Conservation (phyloP, 352 stramenopile species). For the Pythium angustatum region DNA sequence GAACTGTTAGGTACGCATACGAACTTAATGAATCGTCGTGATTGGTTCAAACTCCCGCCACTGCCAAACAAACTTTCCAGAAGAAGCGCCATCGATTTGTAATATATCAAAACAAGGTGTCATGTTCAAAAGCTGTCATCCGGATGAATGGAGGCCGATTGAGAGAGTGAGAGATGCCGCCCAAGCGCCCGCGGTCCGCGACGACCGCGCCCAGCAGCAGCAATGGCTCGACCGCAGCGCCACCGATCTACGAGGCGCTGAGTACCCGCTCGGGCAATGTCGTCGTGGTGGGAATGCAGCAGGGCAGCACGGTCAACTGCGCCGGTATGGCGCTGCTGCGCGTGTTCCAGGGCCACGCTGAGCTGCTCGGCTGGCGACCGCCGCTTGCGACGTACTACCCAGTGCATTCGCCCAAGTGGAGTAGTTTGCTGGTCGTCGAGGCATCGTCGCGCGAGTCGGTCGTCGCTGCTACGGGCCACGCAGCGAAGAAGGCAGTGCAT, state of each 20-base stretch:
- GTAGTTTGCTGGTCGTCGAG: slow-evolving; percentile 63
- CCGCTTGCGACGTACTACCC: slow-evolving; percentile 74
- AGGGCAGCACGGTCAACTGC: slow-evolving; percentile 52
- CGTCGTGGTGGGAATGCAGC: slow-evolving; percentile 65
- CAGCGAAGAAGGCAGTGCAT: slow-evolving; percentile 28
- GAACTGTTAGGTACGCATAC: slow-evolving; percentile 2
- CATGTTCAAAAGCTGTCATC: neutral
- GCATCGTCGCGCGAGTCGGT: slow-evolving; percentile 31
- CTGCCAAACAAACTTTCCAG: too few relatives aligned
- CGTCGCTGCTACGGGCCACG: slow-evolving; percentile 10
- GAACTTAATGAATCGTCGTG: too few relatives aligned
- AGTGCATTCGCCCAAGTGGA: slow-evolving; percentile 84
- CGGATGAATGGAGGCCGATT: slow-evolving; percentile 14
- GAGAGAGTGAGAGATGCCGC: too few relatives aligned
- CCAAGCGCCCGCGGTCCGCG: slow-evolving; percentile 28
- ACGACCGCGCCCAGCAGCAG: neutral
- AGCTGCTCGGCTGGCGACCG: slow-evolving; percentile 72
- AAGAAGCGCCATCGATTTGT: neutral
- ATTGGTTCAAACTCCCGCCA: too few relatives aligned
- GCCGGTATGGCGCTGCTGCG: slow-evolving; percentile 76
- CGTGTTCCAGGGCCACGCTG: slow-evolving; percentile 76
- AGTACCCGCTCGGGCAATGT: slow-evolving; percentile 62
- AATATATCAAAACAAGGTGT: neutral
- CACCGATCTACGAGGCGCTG: slow-evolving; percentile 36
- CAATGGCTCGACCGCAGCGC: neutral